Conservation (phyloP, 2,329 filamentous ascomycete genomes). For the Akanthomyces uredinophilus region DNA sequence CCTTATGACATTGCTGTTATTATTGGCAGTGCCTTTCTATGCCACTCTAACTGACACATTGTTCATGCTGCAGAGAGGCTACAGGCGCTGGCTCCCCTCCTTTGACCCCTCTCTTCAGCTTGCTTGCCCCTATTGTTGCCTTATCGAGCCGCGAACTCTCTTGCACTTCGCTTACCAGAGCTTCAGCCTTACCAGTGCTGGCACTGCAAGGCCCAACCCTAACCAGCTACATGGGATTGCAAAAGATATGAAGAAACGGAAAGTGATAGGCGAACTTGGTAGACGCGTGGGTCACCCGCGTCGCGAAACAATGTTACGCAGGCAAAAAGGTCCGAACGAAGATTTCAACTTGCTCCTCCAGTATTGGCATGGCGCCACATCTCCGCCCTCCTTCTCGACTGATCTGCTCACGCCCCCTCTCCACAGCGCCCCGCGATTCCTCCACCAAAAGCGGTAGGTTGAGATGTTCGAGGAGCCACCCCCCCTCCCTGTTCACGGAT, state of each 20-base stretch:
- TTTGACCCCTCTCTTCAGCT: background rate
- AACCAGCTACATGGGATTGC: background rate
- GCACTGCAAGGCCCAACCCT: background rate
- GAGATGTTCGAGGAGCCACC: background rate
- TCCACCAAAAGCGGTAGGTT: background rate
- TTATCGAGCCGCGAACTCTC: background rate
- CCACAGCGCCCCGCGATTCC: background rate
- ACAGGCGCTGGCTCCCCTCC: background rate
- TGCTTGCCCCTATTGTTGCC: background rate
- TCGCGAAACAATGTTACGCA: background rate
- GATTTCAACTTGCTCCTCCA: background rate
- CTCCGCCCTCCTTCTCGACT: background rate
- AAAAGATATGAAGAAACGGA: background rate
- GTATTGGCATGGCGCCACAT: constrained; percentile 3
- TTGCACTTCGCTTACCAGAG: background rate
- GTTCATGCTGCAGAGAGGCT: background rate
- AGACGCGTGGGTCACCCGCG: background rate
- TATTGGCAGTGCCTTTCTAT: background rate
- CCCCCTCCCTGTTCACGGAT: background rate
- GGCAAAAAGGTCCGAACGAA: background rate
- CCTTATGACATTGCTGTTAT: background rate
- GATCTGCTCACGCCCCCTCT: constrained; percentile 1
- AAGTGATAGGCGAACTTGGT: background rate
- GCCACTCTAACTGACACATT: background rate
- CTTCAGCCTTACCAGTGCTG: background rate